Evolutionary conservation across 257 asterid species (phyloP), one percentile per base, ranked within the genome.

Genomic region (Cordia subcordata): DNA sequence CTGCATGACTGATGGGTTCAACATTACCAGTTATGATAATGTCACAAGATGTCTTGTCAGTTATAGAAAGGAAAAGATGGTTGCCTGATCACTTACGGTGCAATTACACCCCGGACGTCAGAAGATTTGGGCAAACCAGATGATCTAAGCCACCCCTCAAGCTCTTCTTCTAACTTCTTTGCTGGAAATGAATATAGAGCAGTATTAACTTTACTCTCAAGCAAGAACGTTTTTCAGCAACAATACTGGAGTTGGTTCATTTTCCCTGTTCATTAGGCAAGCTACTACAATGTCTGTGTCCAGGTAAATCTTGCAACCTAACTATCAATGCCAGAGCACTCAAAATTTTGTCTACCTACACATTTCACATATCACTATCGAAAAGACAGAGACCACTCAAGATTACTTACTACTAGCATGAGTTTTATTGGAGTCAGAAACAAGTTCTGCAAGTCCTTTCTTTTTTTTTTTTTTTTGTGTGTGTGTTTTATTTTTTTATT

Each of bases 31-130:
- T 50, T 46, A 61, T 17, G 35, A 63, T 44, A 39, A 60, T 17
- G 58, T 68, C 37, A 68, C 19, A 16, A 33, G 46, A 23, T n/a
- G n/a, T 49, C 35, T 27, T 11, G 46, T 19, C 49, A 57, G 63
- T 21, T 67, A 22, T 20, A 53, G 32, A 52, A 22, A 52, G 33
- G 37, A 52, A 18, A 52, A 60, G n/a, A n/a, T n/a, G 58, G 70
- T 23, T 23, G 10, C 38, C 13, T 47, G 58, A 62, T 21, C 49
- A 80, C 94, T 89, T 80, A 93, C 97, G 99, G 99, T 33, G 99
- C 99, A 85, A 93, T 89, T 55, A 93, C 97, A 62, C 96, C 99
- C 73, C 97, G 84, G 61, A 89, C 85, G 66, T 89, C 87, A 0
- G 92, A 76, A 42, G 90, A 85, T 71, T 81, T 81, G 21, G 78